Conservation (phyloP, 257 asterid genomes). For the Buddleja alternifolia region DNA sequence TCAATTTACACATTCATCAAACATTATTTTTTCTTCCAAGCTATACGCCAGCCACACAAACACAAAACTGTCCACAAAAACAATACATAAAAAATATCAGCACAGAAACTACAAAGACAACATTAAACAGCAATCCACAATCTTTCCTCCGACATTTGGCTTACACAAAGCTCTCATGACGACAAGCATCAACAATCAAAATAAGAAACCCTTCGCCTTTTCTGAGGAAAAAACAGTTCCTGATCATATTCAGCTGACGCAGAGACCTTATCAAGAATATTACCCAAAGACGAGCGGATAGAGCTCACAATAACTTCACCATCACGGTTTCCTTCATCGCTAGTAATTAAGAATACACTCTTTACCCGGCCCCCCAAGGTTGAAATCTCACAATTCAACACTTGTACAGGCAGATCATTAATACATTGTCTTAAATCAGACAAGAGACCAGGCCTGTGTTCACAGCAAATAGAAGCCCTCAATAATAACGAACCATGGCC, state of each 20-base stretch:
- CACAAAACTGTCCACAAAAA: too few relatives aligned
- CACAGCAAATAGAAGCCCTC: constrained; percentile 78
- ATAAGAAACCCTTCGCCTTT: constrained; percentile 55
- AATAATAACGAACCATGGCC: constrained; percentile 45
- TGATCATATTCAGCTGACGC: constrained; percentile 56
- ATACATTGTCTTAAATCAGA: constrained; percentile 53
- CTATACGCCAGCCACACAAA: too few relatives aligned
- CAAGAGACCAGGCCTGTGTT: constrained; percentile 58
- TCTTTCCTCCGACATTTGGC: too few relatives aligned
- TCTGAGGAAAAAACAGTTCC: constrained; percentile 47
- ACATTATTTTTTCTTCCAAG: too few relatives aligned
- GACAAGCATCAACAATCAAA: constrained; percentile 41
- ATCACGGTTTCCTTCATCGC: constrained; percentile 5
- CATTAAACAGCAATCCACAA: too few relatives aligned
- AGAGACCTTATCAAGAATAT: constrained; percentile 59
- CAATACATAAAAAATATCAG: too few relatives aligned
- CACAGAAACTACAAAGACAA: too few relatives aligned
- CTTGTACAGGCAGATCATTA: constrained; percentile 37
- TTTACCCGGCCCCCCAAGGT: constrained; percentile 68
- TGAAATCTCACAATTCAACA: constrained; percentile 67
- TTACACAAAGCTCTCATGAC: constrained; percentile 11
- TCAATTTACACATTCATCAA: too few relatives aligned
- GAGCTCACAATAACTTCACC: constrained; percentile 31
- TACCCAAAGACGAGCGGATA: constrained; percentile 51
- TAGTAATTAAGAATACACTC: constrained; percentile 49